A percentile compares a stretch with the other conserved stretches of the same genome.
Evolutionary conservation across 345 rosid genomes (phyloP).

Genomic region (Microcos paniculata): DNA sequence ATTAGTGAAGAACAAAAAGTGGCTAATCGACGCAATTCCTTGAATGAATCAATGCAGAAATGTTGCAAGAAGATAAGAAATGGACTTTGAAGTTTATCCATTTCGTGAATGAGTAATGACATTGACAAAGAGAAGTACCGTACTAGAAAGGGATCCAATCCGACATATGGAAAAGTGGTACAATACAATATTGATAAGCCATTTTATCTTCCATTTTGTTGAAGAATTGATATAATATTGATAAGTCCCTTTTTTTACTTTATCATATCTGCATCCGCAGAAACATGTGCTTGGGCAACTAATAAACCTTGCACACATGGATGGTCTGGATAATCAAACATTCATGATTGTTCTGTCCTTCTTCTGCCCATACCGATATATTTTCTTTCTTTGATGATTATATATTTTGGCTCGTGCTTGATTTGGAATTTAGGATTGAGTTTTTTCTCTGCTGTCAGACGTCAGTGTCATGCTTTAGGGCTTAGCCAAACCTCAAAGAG

Average conservation of each 20-base stretch:
- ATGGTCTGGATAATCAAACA: neutral
- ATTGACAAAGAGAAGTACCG: neutral
- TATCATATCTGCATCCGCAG: too few species aligned
- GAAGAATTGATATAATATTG: neutral
- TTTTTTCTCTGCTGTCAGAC: neutral
- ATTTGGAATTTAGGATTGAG: neutral
- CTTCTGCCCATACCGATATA: neutral
- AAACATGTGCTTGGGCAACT: neutral
- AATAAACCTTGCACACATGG: neutral
- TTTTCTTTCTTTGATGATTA: neutral
- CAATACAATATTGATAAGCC: neutral
- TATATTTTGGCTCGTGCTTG: too few species aligned
- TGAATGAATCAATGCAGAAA: too few species aligned
- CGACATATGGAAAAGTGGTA: neutral
- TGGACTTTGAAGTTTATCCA: neutral
- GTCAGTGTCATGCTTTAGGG: too few species aligned
- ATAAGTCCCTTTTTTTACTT: neutral
- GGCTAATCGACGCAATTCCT: too few species aligned
- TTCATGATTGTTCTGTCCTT: neutral
- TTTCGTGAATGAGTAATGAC: neutral
- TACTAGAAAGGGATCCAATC: neutral
- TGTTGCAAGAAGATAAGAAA: conserved; percentile 8
- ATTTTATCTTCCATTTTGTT: neutral
- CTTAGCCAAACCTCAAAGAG: conserved; percentile 9
- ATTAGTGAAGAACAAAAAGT: neutral